Conservation (phyloP, 208 protist genomes). For the Wallacemonas sp. region DNA sequence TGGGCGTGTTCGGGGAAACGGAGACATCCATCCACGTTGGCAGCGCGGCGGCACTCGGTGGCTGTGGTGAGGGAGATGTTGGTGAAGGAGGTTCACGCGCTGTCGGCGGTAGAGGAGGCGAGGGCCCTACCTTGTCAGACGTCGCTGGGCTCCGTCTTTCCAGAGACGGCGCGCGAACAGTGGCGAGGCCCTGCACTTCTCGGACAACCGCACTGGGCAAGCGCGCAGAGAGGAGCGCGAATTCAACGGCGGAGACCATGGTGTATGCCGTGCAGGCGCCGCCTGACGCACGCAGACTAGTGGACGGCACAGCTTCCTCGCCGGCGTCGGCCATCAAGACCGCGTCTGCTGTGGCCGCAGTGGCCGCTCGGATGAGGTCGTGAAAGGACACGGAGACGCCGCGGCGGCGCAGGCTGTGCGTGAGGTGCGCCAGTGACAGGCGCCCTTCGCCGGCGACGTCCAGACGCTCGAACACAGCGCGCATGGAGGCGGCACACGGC, state of each 20-base stretch:
- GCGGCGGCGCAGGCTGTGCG: slow-evolving; percentile 48
- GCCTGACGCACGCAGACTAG: too few relatives aligned
- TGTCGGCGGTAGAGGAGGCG: neutral
- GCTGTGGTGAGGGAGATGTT: neutral
- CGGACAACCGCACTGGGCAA: neutral
- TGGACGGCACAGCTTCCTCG: too few relatives aligned
- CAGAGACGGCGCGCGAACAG: neutral
- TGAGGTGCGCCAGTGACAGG: slow-evolving; percentile 34
- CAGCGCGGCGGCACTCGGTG: neutral
- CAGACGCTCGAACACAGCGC: neutral
- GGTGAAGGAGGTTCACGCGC: neutral
- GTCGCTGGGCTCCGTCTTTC: neutral
- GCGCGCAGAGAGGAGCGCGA: slow-evolving; percentile 3
- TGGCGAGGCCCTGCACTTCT: neutral
- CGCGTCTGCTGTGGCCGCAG: neutral
- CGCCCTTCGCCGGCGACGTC: neutral
- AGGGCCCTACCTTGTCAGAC: neutral
- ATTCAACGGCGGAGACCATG: neutral
- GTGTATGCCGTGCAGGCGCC: slow-evolving; percentile 5
- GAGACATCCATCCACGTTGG: slow-evolving; percentile 6
- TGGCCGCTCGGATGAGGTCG: slow-evolving; percentile 23
- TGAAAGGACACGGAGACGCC: neutral
- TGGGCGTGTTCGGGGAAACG: slow-evolving; percentile 11
- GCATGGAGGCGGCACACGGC: slow-evolving; percentile 2
- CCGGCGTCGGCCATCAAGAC: neutral